phyloP scores from a whole-genome alignment of 2,329 filamentous ascomycete genomes.

The Botrytis paeoniae region DNA sequence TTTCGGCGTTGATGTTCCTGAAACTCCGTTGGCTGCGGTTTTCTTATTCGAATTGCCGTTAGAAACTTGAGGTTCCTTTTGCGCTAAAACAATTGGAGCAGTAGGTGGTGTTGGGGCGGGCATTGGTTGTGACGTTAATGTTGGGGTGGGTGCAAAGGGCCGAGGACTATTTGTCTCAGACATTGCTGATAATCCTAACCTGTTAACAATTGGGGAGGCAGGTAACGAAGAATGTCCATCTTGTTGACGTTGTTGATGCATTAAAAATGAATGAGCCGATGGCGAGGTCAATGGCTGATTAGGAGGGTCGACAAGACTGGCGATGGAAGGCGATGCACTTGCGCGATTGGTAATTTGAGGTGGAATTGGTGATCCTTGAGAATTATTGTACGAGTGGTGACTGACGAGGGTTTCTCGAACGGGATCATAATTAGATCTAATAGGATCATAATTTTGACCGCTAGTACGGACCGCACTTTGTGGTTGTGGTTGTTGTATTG shows the following conservation, averaged over 20 bases:
- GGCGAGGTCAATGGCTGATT: constrained; percentile 37
- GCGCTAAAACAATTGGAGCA: constrained; percentile 9
- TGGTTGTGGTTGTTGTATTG: constrained; percentile 36
- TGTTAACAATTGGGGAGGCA: constrained; percentile 34
- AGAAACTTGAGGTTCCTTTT: neutral
- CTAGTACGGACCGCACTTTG: constrained; percentile 59
- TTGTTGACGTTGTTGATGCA: constrained; percentile 33
- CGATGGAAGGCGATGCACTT: constrained; percentile 89
- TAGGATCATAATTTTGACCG: constrained; percentile 85
- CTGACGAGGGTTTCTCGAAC: constrained; percentile 57
- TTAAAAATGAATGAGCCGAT: constrained; percentile 38
- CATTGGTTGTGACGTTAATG: constrained; percentile 12
- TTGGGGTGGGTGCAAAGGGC: constrained; percentile 6
- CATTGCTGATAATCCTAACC: constrained; percentile 29
- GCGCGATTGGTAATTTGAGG: constrained; percentile 59
- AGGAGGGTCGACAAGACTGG: constrained; percentile 79
- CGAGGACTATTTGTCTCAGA: constrained; percentile 13
- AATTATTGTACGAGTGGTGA: constrained; percentile 43
- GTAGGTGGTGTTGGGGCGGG: constrained; percentile 7
- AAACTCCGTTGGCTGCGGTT: constrained; percentile 45
- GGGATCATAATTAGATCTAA: constrained; percentile 69
- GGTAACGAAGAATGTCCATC: constrained; percentile 33
- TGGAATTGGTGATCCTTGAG: constrained; percentile 47
- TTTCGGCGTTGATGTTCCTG: constrained; percentile 50
- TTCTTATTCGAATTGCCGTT: constrained; percentile 35